Base-by-base conservation (phyloP, 306 rosid genomes). In the Sindora glabra region DNA sequence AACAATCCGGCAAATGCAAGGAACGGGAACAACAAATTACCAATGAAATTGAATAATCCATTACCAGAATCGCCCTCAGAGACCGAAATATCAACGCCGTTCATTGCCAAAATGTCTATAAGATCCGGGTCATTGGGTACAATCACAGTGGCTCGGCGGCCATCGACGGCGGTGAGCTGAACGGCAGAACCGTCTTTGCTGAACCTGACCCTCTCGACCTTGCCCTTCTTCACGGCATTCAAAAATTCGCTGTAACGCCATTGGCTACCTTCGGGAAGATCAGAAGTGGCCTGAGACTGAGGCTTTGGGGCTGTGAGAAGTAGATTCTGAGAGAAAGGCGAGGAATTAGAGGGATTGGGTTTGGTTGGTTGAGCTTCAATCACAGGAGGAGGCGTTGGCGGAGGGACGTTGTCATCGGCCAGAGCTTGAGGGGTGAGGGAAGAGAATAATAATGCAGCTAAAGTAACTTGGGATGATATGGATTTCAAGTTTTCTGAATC, bases 41-140 rank as follows among this genome's bases (percentile, higher is more conserved):
- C 96, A 8, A 92, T 83, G 54, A 89, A 76, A 65, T 24, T 77
- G 29, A 92, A 89, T 48, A 92, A 29, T 5, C 96, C 95, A 16
- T 84, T 86, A 6, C 87, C 85, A 1, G 90, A 42, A 12, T 92
- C 99, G 12, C 86, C 96, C 62, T 92, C 99, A 0, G 95, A 77
- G 58, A 92, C 96, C 3, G 96, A 83, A 3, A 92, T 92, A 56
- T 92, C 96, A 19, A 92, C 99, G 46, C 95, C 94, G 72, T 83
- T 92, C 96, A 92, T 92, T 1, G 96, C 99, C 10, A 92, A 61
- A 63, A 92, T 89, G 66, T 92, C 99, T 52, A 92, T 89, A 8
- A 92, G 94, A 80, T 92, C 96, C 4, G 95, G 99, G 70, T 92
- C 99, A 27, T 92, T 92, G 40, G 96, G 99, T 32, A 92, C 99